phyloP scores from a whole-genome alignment of 352 stramenopile genomes.

The Phytophthora lateralis region DNA sequence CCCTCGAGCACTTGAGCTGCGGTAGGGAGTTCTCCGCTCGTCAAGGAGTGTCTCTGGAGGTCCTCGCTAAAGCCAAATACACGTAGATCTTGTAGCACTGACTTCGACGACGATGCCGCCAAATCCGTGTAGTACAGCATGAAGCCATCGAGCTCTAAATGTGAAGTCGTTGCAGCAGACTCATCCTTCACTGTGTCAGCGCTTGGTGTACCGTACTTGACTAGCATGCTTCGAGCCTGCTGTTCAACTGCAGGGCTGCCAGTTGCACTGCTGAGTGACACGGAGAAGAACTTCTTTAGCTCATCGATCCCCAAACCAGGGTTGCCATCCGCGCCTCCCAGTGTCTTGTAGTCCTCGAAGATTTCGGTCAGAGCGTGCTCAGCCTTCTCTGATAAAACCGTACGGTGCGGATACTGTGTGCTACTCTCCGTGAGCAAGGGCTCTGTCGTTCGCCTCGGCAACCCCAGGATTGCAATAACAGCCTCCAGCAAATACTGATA shows the following conservation, averaged over 20 bases:
- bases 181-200: conserved; percentile 32
- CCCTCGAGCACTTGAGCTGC: conserved; percentile 49
- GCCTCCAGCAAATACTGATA: conserved; percentile 91
- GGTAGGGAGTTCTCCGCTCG: conserved; percentile 30
- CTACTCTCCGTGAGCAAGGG: conserved; percentile 71
- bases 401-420: conserved; percentile 72
- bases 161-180: conserved; percentile 31
- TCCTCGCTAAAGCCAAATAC: conserved; percentile 85
- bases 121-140: conserved; percentile 86
- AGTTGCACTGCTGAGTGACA: conserved; percentile 65
- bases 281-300: conserved; percentile 70
- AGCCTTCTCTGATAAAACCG: conserved; percentile 74
- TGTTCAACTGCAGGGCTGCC: conserved; percentile 60
- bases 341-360: conserved; percentile 73
- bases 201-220: conserved; percentile 62
- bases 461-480: conserved; percentile 83
- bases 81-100: conserved; percentile 80
- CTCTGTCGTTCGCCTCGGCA: conserved; percentile 66
- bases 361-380: conserved; percentile 72
- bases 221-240: conserved; percentile 66
- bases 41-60: conserved; percentile 55
- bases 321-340: conserved; percentile 23
- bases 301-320: conserved; percentile 59
- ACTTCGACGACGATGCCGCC: conserved; percentile 72
- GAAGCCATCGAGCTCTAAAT: conserved; percentile 77